phyloP scores from a whole-genome alignment of 2,329 filamentous ascomycete genomes.

The Colletotrichum sp. region DNA sequence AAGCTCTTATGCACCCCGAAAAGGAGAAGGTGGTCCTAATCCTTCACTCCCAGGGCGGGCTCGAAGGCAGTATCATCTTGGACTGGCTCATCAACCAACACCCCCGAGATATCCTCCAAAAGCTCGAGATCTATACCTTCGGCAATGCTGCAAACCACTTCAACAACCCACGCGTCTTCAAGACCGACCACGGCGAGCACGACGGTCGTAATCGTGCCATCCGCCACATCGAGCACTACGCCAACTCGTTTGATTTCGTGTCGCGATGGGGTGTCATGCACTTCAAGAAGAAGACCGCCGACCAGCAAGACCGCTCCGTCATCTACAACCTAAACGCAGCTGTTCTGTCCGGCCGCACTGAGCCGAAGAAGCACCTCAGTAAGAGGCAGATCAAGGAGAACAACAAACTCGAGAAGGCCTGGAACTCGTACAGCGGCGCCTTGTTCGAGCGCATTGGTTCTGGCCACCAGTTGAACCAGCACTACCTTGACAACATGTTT shows the following conservation, averaged over 20 bases:
- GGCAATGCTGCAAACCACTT: slow-evolving; percentile 82
- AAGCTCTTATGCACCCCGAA: slow-evolving; percentile 63
- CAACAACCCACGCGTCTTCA: slow-evolving; percentile 70
- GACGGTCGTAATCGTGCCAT: slow-evolving; percentile 57
- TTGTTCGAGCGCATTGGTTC: slow-evolving; percentile 62
- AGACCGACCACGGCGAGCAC: slow-evolving; percentile 34
- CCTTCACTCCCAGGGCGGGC: slow-evolving; percentile 78
- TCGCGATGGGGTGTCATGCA: slow-evolving; percentile 76
- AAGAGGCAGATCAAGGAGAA: neutral
- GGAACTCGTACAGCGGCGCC: slow-evolving; percentile 66
- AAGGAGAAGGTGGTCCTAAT: slow-evolving; percentile 76
- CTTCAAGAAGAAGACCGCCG: slow-evolving; percentile 44
- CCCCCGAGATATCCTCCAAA: slow-evolving; percentile 66
- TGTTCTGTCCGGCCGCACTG: slow-evolving; percentile 24
- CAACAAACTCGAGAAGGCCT: slow-evolving; percentile 22
- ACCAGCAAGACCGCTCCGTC: slow-evolving; percentile 42
- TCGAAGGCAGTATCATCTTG: slow-evolving; percentile 74
- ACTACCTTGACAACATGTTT: slow-evolving; percentile 68
- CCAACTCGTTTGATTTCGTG: slow-evolving; percentile 76
- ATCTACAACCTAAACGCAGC: neutral
- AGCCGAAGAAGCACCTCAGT: slow-evolving; percentile 28
- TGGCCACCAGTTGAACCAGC: slow-evolving; percentile 65
- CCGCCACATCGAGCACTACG: slow-evolving; percentile 80
- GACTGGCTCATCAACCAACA: slow-evolving; percentile 80
- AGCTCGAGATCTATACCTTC: slow-evolving; percentile 81